phyloP scores from a whole-genome alignment of 805 yeast genomes.

The Barnettozyma wickerhamii region DNA sequence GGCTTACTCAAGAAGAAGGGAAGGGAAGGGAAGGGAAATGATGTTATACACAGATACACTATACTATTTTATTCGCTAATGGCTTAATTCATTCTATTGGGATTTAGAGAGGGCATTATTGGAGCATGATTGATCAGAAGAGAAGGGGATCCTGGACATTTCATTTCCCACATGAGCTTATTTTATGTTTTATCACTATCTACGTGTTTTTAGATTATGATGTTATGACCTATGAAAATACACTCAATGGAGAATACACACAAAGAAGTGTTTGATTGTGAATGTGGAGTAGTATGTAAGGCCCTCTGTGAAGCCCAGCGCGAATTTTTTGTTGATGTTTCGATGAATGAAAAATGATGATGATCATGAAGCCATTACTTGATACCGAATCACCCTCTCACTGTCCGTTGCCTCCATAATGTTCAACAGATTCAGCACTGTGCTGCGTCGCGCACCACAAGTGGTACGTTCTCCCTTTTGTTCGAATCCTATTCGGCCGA shows the following conservation, averaged over 20 bases:
- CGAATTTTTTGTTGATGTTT: neutral
- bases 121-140: too few relatives aligned
- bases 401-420: neutral
- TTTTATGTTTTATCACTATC: neutral
- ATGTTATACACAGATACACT: neutral
- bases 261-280: neutral
- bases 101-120: too few relatives aligned
- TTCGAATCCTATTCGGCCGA: neutral
- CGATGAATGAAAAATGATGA: too few relatives aligned
- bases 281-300: too few relatives aligned
- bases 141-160: too few relatives aligned
- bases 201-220: slow-evolving; percentile 4
- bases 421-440: slow-evolving; percentile 7
- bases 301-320: too few relatives aligned
- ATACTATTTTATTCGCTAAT: slow-evolving; percentile 1
- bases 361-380: too few relatives aligned
- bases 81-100: too few relatives aligned
- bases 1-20: neutral
- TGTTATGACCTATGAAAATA: slow-evolving; percentile 4
- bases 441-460: slow-evolving; percentile 4
- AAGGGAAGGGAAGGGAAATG: neutral
- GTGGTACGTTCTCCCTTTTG: slow-evolving; percentile 2
- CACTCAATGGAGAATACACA: slow-evolving; percentile 2
- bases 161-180: too few relatives aligned
- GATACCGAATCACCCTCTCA: neutral